Percentiles rank a stretch among this genome's conserved stretches.
phyloP scores from a whole-genome alignment of 345 rosid species.

The Gossypium stocksii region DNA sequence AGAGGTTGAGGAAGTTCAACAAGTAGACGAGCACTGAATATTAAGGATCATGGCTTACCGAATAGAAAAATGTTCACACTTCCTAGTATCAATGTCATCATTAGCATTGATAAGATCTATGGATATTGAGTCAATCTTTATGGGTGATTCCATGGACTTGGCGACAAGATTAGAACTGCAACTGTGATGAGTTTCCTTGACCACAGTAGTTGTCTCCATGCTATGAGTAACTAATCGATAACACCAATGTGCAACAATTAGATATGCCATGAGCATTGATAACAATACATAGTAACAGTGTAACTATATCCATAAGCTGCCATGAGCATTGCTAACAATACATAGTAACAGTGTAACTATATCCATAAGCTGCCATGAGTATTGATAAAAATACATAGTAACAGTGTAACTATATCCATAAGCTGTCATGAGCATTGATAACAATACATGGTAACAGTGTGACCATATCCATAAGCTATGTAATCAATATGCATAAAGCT shows the following conservation, averaged over 20 bases:
- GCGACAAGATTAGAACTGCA: slow-evolving; percentile 25
- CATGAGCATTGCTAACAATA: slow-evolving; percentile 5
- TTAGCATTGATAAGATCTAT: slow-evolving; percentile 43
- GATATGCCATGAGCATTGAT: slow-evolving; percentile 9
- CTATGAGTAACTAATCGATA: slow-evolving; percentile 15
- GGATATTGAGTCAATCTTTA: slow-evolving; percentile 51
- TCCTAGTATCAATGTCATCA: slow-evolving; percentile 30
- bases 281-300: slow-evolving; percentile 1
- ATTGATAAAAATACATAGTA: slow-evolving; percentile 1
- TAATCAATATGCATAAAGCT: slow-evolving; percentile 1
- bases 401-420: background rate
- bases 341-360: slow-evolving; percentile 4
- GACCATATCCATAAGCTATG: background rate
- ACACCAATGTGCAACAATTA: slow-evolving; percentile 11
- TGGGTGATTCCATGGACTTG: slow-evolving; percentile 41
- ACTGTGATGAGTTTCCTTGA: slow-evolving; percentile 32
- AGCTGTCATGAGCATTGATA: slow-evolving; percentile 3
- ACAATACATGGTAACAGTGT: background rate
- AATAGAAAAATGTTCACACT: slow-evolving; percentile 66
- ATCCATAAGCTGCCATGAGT: slow-evolving; percentile 2
- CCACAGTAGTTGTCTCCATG: slow-evolving; percentile 24
- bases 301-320: background rate
- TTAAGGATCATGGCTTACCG: slow-evolving; percentile 41
- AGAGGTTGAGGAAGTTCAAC: background rate
- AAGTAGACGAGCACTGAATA: background rate